Base-by-base conservation (phyloP, 139 green algal genomes). In the Raphidocelis subcapitata region DNA sequence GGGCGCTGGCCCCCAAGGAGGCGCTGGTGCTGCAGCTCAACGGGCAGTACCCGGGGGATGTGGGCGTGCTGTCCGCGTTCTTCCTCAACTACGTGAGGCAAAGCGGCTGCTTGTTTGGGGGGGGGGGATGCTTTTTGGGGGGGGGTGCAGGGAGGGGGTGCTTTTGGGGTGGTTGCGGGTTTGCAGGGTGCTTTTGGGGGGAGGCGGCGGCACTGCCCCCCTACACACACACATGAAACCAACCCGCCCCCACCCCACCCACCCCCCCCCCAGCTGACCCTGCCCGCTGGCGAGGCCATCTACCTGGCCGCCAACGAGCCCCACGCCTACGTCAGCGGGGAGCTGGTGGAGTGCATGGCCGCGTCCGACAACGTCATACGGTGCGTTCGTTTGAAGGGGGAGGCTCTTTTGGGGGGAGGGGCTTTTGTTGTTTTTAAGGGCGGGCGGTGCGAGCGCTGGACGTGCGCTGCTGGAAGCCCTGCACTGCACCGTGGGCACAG, bases 351-450 rank as follows among this genome's bases (percentile, higher is more conserved):
- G 86, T 90, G 79, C 73, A 98, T 99, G 95, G 95, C 95, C 1
- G 89, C 90, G 18, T 91, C 81, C 37, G 96, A 99, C 86, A 99
- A 99, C 79, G 96, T 99, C 31, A 90, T 99, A 32, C 83, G 96
- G 1, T 95, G 94, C n/a, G n/a, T n/a, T n/a, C n/a, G n/a, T n/a
- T n/a, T n/a, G n/a, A n/a, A n/a, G n/a, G n/a, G n/a, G n/a, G n/a
- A n/a, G n/a, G n/a, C n/a, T n/a, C n/a, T n/a, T n/a, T n/a, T n/a
- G n/a, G n/a, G n/a, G n/a, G n/a, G n/a, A n/a, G n/a, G n/a, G n/a
- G n/a, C n/a, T n/a, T n/a, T n/a, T n/a, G n/a, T n/a, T n/a, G n/a
- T n/a, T n/a, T n/a, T n/a, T n/a, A n/a, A n/a, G n/a, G n/a, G n/a
- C n/a, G n/a, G n/a, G n/a, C n/a, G n/a, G n/a, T n/a, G n/a, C n/a